Base-by-base conservation (phyloP, 2,329 filamentous ascomycete genomes). In the Penicillium sp. region DNA sequence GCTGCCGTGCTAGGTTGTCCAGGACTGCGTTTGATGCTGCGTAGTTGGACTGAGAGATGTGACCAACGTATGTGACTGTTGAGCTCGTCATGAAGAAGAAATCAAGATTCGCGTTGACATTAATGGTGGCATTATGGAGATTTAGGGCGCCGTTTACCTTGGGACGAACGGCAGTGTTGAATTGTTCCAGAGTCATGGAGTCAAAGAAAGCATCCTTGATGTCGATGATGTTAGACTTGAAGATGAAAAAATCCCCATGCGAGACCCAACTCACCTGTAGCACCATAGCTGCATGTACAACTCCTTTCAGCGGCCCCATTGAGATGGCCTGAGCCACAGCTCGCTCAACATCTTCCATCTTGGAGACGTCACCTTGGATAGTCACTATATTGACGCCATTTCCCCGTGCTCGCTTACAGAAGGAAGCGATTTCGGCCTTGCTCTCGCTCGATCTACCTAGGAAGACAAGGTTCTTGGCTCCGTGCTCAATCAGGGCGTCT, bases 21-120 rank as follows among this genome's bases (percentile, higher is more conserved):
- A 31, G 29, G 10, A 31, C 29, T 10, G 29, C 29, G 29, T 31
- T 31, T 10, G 29, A 31, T 31, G 29, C 29, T 31, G 29, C 29
- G 8, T 31, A 31, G 29, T 31, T 31, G 29, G 29, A 31, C 29
- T 31, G 29, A 10, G 29, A 31, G 29, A 31, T 31, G 29, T 31
- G 69, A 2, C 71, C 72, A 2, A 66, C 44, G 20, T 56, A 65
- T 9, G 69, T 69, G 3, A 62, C 62, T 3, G 70, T 44, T 63
- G 85, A 75, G 76, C 84, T 84, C 72, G 89, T 72, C 59, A 91
- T 81, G 74, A 88, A 81, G 66, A 91, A 70, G 49, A 85, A 82
- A 65, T 89, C 74, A 62, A 85, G 76, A 66, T 62, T 5, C 31
- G 39, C 29, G 10, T 31, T 11, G 29, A 31, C 29, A 31, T 31